These are phyloP conservation scores for Fagus sylvatica DNA, from an alignment of 306 rosid species.

Conservation along the genomic window DNA sequence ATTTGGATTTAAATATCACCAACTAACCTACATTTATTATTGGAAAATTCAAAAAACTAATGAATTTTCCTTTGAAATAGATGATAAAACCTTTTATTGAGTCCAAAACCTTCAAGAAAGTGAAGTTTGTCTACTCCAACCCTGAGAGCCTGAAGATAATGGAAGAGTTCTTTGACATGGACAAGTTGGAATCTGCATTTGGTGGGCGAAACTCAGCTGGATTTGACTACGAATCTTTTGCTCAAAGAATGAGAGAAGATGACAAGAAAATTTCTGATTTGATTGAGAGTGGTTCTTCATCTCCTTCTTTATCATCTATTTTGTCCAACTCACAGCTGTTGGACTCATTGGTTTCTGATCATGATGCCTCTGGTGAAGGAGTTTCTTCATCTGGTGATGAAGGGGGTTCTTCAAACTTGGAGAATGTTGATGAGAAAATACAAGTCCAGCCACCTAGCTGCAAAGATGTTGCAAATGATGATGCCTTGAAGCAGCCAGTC, in stretches of 20 bases:
- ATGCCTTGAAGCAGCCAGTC: slow-evolving; percentile 17
- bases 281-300: slow-evolving; percentile 39
- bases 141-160: slow-evolving; percentile 53
- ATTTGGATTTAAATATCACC: slow-evolving; percentile 1
- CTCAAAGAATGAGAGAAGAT: slow-evolving; percentile 56
- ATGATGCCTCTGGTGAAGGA: slow-evolving; percentile 23
- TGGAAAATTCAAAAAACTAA: slow-evolving; percentile 5
- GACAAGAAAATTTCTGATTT: slow-evolving; percentile 45
- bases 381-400: slow-evolving; percentile 22
- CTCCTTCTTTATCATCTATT: slow-evolving; percentile 15
- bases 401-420: slow-evolving; percentile 28
- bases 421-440: slow-evolving; percentile 16
- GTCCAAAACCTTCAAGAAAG: slow-evolving; percentile 63
- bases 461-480: slow-evolving; percentile 22
- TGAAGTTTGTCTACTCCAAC: slow-evolving; percentile 67
- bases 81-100: slow-evolving; percentile 84
- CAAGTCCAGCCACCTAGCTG: slow-evolving; percentile 5
- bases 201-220: slow-evolving; percentile 57
- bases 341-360: slow-evolving; percentile 16
- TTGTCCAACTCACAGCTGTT: slow-evolving; percentile 29
- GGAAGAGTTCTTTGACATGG: slow-evolving; percentile 61
- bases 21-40: neutral
- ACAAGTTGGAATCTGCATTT: slow-evolving; percentile 59
- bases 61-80: slow-evolving; percentile 31
- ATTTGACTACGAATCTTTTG: slow-evolving; percentile 51